Conservation (phyloP, 2,329 filamentous ascomycete species). For the Ceratocystis alfenasii region DNA sequence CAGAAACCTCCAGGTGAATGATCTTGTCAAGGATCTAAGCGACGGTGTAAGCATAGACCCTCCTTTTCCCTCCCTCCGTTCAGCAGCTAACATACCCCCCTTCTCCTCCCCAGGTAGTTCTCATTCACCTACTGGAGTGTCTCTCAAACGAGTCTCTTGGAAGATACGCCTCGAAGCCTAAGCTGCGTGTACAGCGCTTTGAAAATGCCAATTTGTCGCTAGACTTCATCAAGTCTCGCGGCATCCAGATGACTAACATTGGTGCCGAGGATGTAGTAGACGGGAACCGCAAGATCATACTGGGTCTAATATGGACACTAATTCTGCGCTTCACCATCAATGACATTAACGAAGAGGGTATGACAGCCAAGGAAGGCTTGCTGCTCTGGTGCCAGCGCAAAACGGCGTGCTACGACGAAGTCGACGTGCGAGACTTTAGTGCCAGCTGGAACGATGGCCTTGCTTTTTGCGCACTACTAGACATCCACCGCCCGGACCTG, state of each 20-base stretch:
- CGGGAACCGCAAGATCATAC: constrained; percentile 92
- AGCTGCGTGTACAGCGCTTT: constrained; percentile 89
- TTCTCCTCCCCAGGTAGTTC: constrained; percentile 52
- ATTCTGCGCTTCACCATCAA: constrained; percentile 97
- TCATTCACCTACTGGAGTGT: constrained; percentile 95
- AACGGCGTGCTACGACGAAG: constrained; percentile 95
- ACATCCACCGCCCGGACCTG: constrained; percentile 92
- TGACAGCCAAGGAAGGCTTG: constrained; percentile 93
- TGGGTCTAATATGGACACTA: constrained; percentile 94
- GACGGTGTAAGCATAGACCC: constrained; percentile 61
- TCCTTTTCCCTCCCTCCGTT: neutral
- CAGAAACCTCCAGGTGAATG: constrained; percentile 67
- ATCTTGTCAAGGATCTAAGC: constrained; percentile 78
- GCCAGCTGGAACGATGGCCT: constrained; percentile 94
- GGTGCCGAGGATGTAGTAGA: constrained; percentile 97
- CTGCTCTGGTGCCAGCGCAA: constrained; percentile 96
- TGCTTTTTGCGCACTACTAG: constrained; percentile 88
- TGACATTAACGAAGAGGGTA: constrained; percentile 94
- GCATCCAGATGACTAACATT: constrained; percentile 97
- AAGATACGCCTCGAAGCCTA: constrained; percentile 91
- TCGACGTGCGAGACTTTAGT: constrained; percentile 91
- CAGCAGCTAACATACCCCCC: neutral
- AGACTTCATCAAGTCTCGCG: constrained; percentile 78
- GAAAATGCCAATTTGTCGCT: constrained; percentile 96
- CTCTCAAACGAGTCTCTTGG: constrained; percentile 89